phyloP scores from a whole-genome alignment of 768 basidiomycete species.

The Naematelia encephala region DNA sequence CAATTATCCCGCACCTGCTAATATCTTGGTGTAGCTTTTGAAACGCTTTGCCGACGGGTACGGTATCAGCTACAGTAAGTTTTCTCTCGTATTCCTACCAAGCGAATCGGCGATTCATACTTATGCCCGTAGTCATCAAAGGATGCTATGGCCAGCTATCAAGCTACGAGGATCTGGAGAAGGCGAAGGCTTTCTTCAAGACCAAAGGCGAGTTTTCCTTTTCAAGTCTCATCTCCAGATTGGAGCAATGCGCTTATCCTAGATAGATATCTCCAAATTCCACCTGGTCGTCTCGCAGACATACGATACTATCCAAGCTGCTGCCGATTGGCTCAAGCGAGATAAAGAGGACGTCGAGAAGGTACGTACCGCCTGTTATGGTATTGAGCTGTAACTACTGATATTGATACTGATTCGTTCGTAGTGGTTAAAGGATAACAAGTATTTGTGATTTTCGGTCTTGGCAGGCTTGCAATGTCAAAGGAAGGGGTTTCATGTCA shows the following conservation, averaged over 20 bases:
- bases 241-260: not conserved
- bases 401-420: too few relatives aligned
- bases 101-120: conserved; percentile 1
- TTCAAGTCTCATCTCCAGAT: not conserved
- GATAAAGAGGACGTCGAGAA: conserved; percentile 48
- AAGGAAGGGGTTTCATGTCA: too few relatives aligned
- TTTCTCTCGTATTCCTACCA: not conserved
- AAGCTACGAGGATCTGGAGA: conserved; percentile 65
- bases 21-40: conserved; percentile 49
- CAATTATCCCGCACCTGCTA: not conserved
- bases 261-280: conserved; percentile 39
- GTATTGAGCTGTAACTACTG: too few relatives aligned
- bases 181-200: conserved; percentile 66
- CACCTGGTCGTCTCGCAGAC: conserved; percentile 47
- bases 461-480: too few relatives aligned
- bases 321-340: conserved; percentile 47
- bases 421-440: conserved; percentile 50
- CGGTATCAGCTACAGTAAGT: conserved; percentile 40
- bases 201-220: conserved; percentile 52
- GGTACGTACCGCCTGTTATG: conserved; percentile 25
- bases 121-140: conserved; percentile 42
- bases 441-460: conserved; percentile 43
- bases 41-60: conserved; percentile 66
- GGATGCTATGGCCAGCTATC: conserved; percentile 57
- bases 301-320: conserved; percentile 48